Evolutionary conservation across 2,329 filamentous ascomycete species (phyloP).

Genomic region (Neofusicoccum cordaticola): DNA sequence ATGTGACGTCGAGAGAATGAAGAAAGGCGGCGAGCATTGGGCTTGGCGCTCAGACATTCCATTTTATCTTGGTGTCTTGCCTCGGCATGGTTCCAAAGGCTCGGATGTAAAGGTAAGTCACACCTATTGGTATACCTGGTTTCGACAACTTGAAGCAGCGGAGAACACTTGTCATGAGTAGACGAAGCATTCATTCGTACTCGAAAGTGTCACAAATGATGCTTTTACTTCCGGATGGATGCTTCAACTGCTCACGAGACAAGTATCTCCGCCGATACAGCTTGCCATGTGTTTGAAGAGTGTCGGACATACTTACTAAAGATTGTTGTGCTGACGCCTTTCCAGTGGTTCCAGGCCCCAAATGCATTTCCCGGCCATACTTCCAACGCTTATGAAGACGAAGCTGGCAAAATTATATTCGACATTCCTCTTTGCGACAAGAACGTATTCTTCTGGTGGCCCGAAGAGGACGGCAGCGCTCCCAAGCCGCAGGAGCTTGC

Average conservation of each 20-base stretch:
- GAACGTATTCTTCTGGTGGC: slow-evolving; percentile 46
- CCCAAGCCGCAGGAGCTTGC: slow-evolving; percentile 27
- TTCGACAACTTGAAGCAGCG: no score
- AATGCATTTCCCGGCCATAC: slow-evolving; percentile 39
- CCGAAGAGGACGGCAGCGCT: slow-evolving; percentile 35
- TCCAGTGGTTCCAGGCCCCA: slow-evolving; percentile 36
- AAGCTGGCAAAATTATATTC: slow-evolving; percentile 29
- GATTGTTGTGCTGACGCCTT: not conserved
- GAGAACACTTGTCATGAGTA: no score
- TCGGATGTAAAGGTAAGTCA: slow-evolving; percentile 16
- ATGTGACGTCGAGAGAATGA: slow-evolving; percentile 37
- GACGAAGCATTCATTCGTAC: no score
- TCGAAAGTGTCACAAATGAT: no score
- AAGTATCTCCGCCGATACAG: no score
- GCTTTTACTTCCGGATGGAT: no score
- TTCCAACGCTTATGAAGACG: slow-evolving; percentile 38
- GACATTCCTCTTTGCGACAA: slow-evolving; percentile 38
- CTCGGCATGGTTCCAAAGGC: slow-evolving; percentile 19
- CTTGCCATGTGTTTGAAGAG: no score
- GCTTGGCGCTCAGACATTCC: slow-evolving; percentile 36
- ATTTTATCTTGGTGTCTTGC: slow-evolving; percentile 29
- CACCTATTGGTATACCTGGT: not conserved
- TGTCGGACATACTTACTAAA: no score
- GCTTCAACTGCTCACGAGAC: no score
- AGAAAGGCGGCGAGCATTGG: slow-evolving; percentile 42